Evolutionary conservation across 495 filamentous ascomycete species (phyloP), one percentile per base, ranked within the genome.

Genomic region (Penicillium angulare): DNA sequence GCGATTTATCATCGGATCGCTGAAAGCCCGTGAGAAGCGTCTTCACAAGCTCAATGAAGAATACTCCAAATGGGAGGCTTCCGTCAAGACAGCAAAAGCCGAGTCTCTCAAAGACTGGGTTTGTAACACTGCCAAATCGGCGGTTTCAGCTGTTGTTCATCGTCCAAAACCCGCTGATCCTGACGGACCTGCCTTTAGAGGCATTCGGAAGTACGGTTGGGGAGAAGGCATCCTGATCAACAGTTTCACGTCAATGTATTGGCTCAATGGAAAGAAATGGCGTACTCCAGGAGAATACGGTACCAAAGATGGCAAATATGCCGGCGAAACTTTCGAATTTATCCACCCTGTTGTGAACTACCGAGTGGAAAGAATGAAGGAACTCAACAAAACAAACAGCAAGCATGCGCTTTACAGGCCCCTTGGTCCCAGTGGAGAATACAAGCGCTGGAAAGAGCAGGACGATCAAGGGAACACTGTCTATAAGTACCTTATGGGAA

Each of bases 231-330:
- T 42, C 0, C n/a, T 64, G 45, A 16, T 41, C 17, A 49, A 58
- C 45, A 57, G 54, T 20, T 64, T 43, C 24, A 60, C 51, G 1
- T 8, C 42, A 12, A 47, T 57, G 10, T 64, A 61, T 33, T 64
- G 59, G 45, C 20, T 32, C n/a, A 64, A 64, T 26, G 57, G 57
- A 10, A 45, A 47, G 10, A 46, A 42, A 12, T 38, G 31, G 29
- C 60, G 60, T 6, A 58, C 53, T 0, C 60, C 60, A 1, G 60
- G 60, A 21, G 23, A 49, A 36, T 54, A 54, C 8, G 41, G 32
- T 31, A 43, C 18, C 15, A 55, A 50, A 3, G 29, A 50, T 8
- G 54, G 49, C 1, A 38, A 61, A 2, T 13, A 39, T 5, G 35
- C 55, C 0, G 52, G 52, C 16, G 52, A 55, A 18, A 55, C 52